phyloP scores from a whole-genome alignment of 352 stramenopile species.

The Plasmopara viticola region DNA sequence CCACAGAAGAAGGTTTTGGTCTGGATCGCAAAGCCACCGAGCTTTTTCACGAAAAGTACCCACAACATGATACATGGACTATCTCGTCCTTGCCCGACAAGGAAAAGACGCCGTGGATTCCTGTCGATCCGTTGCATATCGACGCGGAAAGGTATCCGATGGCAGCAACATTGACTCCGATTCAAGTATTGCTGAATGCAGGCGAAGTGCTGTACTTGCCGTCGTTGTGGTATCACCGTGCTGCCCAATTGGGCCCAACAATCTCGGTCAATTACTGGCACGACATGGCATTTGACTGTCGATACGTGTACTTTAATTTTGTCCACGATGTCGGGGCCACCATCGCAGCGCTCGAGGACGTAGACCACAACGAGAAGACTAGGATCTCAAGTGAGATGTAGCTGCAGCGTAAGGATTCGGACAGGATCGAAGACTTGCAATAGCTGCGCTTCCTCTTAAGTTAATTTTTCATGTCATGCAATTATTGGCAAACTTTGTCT shows the following conservation, averaged over 20 bases:
- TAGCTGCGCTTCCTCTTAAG: too few relatives aligned
- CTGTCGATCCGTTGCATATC: slow-evolving; percentile 66
- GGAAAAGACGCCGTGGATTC: slow-evolving; percentile 70
- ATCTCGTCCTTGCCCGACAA: slow-evolving; percentile 44
- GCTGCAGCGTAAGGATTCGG: too few relatives aligned
- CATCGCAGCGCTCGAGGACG: slow-evolving; percentile 10
- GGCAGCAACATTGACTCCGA: slow-evolving; percentile 36
- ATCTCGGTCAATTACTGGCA: slow-evolving; percentile 89
- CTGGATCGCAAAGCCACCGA: slow-evolving; percentile 26
- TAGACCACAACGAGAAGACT: slow-evolving; percentile 6
- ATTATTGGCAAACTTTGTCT: too few relatives aligned
- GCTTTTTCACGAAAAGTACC: slow-evolving; percentile 50
- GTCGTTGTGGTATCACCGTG: slow-evolving; percentile 82
- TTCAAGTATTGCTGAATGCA: slow-evolving; percentile 63
- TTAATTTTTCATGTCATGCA: too few relatives aligned
- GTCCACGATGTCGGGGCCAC: slow-evolving; percentile 43
- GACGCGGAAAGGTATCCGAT: slow-evolving; percentile 51
- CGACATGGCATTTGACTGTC: slow-evolving; percentile 85
- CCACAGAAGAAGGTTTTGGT: slow-evolving; percentile 10
- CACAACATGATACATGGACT: slow-evolving; percentile 37
- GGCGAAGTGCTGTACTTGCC: slow-evolving; percentile 74
- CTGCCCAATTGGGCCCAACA: slow-evolving; percentile 61
- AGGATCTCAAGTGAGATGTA: neutral
- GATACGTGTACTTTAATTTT: slow-evolving; percentile 85
- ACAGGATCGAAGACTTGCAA: too few relatives aligned